phyloP scores from a whole-genome alignment of 2,329 filamentous ascomycete genomes.

The Xylaria sp. region DNA sequence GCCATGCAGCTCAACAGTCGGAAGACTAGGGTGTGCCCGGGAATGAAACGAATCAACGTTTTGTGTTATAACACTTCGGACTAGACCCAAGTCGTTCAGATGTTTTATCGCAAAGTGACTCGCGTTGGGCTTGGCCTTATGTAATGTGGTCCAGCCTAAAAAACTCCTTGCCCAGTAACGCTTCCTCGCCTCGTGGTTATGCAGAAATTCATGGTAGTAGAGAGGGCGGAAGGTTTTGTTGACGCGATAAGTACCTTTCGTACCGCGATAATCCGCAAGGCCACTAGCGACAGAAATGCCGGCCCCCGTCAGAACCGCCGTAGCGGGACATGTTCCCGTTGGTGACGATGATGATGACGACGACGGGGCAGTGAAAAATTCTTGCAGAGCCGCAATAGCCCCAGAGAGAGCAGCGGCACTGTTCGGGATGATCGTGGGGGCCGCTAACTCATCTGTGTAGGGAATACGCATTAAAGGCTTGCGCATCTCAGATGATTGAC shows the following conservation, averaged over 20 bases:
- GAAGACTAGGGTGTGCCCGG: constrained; percentile 76
- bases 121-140: constrained; percentile 81
- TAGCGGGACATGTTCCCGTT: constrained; percentile 58
- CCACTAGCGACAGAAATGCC: constrained; percentile 95
- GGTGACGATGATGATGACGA: constrained; percentile 51
- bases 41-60: constrained; percentile 97
- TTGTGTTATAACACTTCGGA: constrained; percentile 87
- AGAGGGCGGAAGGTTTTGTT: constrained; percentile 93
- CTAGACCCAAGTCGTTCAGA: constrained; percentile 76
- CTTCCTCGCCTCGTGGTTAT: constrained; percentile 84
- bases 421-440: constrained; percentile 78
- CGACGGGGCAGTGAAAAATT: constrained; percentile 76
- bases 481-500: constrained; percentile 61
- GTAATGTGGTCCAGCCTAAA: constrained; percentile 86
- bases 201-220: constrained; percentile 90
- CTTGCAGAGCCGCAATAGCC: constrained; percentile 79
- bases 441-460: constrained; percentile 84
- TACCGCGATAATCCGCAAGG: constrained; percentile 90
- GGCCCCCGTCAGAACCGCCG: constrained; percentile 76
- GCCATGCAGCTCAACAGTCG: constrained; percentile 89
- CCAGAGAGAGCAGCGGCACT: constrained; percentile 76
- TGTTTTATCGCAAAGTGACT: constrained; percentile 81
- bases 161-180: constrained; percentile 97
- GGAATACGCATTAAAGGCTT: constrained; percentile 87
- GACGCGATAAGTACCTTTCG: constrained; percentile 89